Evolutionary conservation across 1,139 yeast genomes (phyloP), one percentile per base, ranked within the genome.

Genomic region (Geotrichum carabidarum): DNA sequence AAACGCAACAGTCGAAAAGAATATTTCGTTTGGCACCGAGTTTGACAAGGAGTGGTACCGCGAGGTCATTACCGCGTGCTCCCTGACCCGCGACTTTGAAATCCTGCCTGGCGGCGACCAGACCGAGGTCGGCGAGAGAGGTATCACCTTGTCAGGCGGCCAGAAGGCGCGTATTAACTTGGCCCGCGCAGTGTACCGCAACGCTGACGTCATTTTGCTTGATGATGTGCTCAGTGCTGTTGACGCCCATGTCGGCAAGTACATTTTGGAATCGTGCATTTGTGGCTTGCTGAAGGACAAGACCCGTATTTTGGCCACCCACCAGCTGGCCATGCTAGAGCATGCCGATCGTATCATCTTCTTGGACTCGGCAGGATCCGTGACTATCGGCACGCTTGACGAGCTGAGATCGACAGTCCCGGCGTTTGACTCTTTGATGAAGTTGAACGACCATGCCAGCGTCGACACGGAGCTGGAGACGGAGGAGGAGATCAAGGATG

Each of bases 221-320:
- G 97, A 90, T 66, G 97, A 90, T 70, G 94, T 89, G 6, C 74
- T 90, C 57, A 82, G 90, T 71, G 97, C 96, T 1, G 96, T 90
- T 12, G 97, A 90, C 74, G 88, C 96, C 8, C 83, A 87, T 65
- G 96, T 89, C 30, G 96, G 96, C 44, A 83, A 82, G 61, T 86
- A 84, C 64, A 86, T 90, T 51, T 80, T 88, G 78, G 83, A 83
- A 55, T 72, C 79, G 18, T 87, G 95, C 68, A 70, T 89, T 50
- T 59, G 78, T 58, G 91, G 86, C 0, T 61, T 81, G 50, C 67
- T 89, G 62, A 69, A 71, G 46, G 71, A 73, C 9, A 82, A 79
- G 63, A 90, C 96, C 0, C 77, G 95, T 60, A 68, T 90, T 30
- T 74, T 89, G 64, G 96, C 95, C 0, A 89, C 96, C 0, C 96